These are phyloP conservation scores for Bolboschoenus planiculmis DNA, from an alignment of 176 grass and related monocot species.

Conservation along the genomic window DNA sequence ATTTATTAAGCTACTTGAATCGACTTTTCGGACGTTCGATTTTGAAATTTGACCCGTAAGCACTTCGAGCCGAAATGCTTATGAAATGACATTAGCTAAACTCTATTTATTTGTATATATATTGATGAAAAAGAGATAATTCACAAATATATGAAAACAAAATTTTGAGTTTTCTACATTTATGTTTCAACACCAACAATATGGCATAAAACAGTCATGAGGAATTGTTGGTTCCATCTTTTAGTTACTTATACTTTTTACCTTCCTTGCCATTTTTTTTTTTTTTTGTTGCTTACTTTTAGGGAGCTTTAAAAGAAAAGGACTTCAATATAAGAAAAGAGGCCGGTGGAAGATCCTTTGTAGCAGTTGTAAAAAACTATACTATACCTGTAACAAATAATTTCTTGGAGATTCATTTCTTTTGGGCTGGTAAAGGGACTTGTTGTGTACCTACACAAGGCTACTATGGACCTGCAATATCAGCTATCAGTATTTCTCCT, in stretches of 20 bases:
- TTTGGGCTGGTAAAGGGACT: slow-evolving; percentile 90
- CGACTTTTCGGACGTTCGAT: too few relatives aligned
- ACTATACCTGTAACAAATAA: slow-evolving; percentile 60
- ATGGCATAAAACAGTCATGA: neutral
- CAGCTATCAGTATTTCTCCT: slow-evolving; percentile 60
- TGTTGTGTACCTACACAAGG: slow-evolving; percentile 75
- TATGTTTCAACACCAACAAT: too few relatives aligned
- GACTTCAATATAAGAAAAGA: slow-evolving; percentile 88
- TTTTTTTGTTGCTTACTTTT: slow-evolving; percentile 10
- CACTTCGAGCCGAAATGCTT: too few relatives aligned
- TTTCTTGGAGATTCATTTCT: slow-evolving; percentile 90
- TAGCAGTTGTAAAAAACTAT: slow-evolving; percentile 46
- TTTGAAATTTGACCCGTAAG: too few relatives aligned
- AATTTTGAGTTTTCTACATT: too few relatives aligned
- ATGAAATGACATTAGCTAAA: too few relatives aligned
- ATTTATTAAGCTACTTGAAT: too few relatives aligned
- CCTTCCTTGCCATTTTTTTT: neutral
- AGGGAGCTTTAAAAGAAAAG: slow-evolving; percentile 56
- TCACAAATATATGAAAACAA: too few relatives aligned
- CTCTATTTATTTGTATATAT: too few relatives aligned
- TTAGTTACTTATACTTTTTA: neutral
- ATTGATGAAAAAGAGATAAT: too few relatives aligned
- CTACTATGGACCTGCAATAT: slow-evolving; percentile 63
- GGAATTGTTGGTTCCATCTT: neutral
- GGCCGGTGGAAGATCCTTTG: slow-evolving; percentile 55